Conservation (phyloP, 1,284 basidiomycete species). For the Cutaneotrichosporon cutaneum region DNA sequence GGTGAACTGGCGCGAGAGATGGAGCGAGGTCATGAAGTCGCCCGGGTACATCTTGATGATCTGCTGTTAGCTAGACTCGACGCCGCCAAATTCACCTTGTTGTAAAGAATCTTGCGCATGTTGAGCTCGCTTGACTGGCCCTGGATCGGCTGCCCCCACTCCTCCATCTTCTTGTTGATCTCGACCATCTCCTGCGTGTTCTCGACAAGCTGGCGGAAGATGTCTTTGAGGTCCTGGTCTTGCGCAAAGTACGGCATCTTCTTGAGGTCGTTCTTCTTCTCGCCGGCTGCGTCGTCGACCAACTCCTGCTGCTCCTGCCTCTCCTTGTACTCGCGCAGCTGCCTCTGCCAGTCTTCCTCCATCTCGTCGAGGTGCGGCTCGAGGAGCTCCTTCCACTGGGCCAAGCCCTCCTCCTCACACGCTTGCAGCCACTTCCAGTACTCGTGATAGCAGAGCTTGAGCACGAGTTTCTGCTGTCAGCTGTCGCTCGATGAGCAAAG, state of each 20-base stretch:
- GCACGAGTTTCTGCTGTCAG: conserved; percentile 43
- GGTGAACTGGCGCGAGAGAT: conserved; percentile 22
- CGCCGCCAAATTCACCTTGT: conserved; percentile 24
- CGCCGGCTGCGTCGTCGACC: not conserved
- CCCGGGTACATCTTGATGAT: conserved; percentile 45
- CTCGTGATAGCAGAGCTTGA: conserved; percentile 34
- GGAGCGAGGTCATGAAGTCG: conserved; percentile 36
- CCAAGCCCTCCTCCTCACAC: conserved; percentile 34
- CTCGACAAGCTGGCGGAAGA: conserved; percentile 44
- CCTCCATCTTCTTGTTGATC: conserved; percentile 37
- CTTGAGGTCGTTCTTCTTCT: conserved; percentile 12
- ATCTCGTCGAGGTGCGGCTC: conserved; percentile 21
- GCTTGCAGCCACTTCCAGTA: conserved; percentile 38
- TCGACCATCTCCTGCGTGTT: conserved; percentile 40
- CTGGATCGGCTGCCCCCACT: conserved; percentile 33
- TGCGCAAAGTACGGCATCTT: conserved; percentile 6
- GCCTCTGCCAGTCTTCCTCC: conserved; percentile 15
- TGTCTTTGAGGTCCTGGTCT: conserved; percentile 20
- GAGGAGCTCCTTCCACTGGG: conserved; percentile 28
- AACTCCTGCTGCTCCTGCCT: not conserved
- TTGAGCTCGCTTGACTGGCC: conserved; percentile 29
- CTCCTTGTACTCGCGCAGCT: conserved; percentile 10
- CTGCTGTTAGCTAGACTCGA: conserved; percentile 16
- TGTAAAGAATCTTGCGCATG: conserved; percentile 36
- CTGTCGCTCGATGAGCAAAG: not conserved